Conservation (phyloP, 495 filamentous ascomycete species). For the Talaromyces thailandensis region DNA sequence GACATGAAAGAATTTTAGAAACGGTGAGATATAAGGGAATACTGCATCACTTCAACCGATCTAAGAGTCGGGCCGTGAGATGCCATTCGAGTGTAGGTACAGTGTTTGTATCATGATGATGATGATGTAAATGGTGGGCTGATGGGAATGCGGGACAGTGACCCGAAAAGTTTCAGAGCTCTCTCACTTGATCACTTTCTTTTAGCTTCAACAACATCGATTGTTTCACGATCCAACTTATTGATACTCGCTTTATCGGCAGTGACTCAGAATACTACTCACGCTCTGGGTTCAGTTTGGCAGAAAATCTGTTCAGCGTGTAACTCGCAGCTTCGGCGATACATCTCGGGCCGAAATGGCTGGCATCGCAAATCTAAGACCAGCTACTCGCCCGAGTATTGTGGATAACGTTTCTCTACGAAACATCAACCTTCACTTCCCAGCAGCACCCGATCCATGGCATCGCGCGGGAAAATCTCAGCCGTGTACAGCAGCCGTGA, state of each 20-base stretch:
- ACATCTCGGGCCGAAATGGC: not conserved
- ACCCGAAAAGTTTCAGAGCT: not conserved
- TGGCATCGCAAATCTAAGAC: slow-evolving; percentile 17
- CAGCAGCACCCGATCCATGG: slow-evolving; percentile 37
- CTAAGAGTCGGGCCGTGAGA: not conserved
- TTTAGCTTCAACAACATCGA: not conserved
- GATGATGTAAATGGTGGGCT: not conserved
- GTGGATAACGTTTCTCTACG: slow-evolving; percentile 34
- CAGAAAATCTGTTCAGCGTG: not conserved
- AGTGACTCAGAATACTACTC: not conserved
- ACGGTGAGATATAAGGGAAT: not conserved
- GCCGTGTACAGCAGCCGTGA: slow-evolving; percentile 34
- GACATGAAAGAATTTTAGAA: not conserved
- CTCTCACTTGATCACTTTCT: not conserved
- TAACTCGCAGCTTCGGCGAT: not conserved
- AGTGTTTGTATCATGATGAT: not conserved
- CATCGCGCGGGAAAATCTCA: slow-evolving; percentile 34
- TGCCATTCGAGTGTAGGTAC: slow-evolving; percentile 14
- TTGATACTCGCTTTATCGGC: not conserved
- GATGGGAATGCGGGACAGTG: not conserved
- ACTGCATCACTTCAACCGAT: not conserved
- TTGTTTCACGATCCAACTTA: not conserved
- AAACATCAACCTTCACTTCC: slow-evolving; percentile 34
- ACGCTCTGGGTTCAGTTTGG: not conserved
- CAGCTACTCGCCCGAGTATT: slow-evolving; percentile 24